phyloP scores from a whole-genome alignment of 1,139 yeast genomes.

The Debaryomycetaceae sp. region DNA sequence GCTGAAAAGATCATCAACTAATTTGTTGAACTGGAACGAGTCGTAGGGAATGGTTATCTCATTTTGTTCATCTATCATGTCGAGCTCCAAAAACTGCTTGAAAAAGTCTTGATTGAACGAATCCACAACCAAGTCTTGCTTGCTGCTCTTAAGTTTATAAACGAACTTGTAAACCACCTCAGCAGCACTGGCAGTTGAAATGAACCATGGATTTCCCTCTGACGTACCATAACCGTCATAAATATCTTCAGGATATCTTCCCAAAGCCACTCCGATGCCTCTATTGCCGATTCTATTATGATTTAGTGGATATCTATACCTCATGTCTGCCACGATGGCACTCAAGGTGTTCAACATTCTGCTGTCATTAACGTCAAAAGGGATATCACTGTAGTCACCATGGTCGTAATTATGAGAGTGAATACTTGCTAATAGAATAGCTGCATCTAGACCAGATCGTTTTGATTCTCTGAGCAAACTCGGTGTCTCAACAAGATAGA shows the following conservation, averaged over 20 bases:
- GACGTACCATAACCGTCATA: conserved; percentile 75
- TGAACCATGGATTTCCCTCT: conserved; percentile 95
- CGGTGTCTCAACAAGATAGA: conserved; percentile 72
- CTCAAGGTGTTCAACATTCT: conserved; percentile 56
- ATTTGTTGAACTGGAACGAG: conserved; percentile 41
- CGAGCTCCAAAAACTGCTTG: conserved; percentile 28
- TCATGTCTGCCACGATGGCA: conserved; percentile 64
- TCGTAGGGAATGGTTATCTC: conserved; percentile 34
- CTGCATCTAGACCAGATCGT: conserved; percentile 78
- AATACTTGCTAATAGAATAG: conserved; percentile 66
- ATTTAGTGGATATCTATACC: conserved; percentile 71
- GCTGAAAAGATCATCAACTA: conserved; percentile 44
- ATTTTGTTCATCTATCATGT: conserved; percentile 31
- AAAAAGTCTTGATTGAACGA: conserved; percentile 26
- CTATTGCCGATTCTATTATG: conserved; percentile 33
- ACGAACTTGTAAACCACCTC: conserved; percentile 47
- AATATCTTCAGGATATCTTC: conserved; percentile 91
- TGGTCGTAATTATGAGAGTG: conserved; percentile 55
- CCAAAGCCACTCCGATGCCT: conserved; percentile 67
- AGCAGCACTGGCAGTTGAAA: conserved; percentile 79
- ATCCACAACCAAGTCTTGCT: conserved; percentile 24
- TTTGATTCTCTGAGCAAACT: conserved; percentile 29
- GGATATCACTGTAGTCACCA: conserved; percentile 35
- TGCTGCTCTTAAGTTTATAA: conserved; percentile 20
- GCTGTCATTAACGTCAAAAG: conserved; percentile 57